Conservation (phyloP, 129 eudicot species). For the Escallonia rubra region DNA sequence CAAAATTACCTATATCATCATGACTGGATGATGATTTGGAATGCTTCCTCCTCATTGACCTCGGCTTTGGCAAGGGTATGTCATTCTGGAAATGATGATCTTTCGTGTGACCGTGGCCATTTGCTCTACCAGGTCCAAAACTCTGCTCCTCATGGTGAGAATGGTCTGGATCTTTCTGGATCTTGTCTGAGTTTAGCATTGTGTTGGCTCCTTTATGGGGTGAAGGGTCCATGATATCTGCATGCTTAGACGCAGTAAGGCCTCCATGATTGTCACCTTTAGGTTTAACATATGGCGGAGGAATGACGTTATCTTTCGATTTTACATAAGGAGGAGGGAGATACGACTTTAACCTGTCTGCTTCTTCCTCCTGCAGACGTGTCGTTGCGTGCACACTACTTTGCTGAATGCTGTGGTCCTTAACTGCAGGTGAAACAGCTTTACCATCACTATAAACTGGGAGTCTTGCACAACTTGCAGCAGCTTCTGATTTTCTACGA, state of each 20-base stretch:
- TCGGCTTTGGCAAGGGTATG: constrained; percentile 58
- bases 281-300: constrained; percentile 73
- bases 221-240: constrained; percentile 10
- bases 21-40: constrained; percentile 42
- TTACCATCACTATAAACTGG: constrained; percentile 20
- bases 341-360: constrained; percentile 39
- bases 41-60: constrained; percentile 69
- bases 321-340: constrained; percentile 77
- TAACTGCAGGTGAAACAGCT: constrained; percentile 4
- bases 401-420: constrained; percentile 15
- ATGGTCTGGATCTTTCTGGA: constrained; percentile 20
- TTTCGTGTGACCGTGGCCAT: constrained; percentile 11
- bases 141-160: constrained; percentile 2
- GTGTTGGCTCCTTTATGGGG: constrained; percentile 11
- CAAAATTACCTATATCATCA: constrained; percentile 31
- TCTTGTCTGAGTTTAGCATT: constrained; percentile 13
- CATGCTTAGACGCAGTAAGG: constrained; percentile 17
- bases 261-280: constrained; percentile 21
- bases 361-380: constrained; percentile 34
- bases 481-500: constrained; percentile 18
- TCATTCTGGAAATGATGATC: constrained; percentile 30
- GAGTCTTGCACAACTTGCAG: constrained; percentile 9
- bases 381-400: constrained; percentile 12
- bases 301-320: constrained; percentile 36
- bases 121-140: constrained; percentile 7